Conservation (phyloP, 257 asterid species). For the Eustoma russellianum region DNA sequence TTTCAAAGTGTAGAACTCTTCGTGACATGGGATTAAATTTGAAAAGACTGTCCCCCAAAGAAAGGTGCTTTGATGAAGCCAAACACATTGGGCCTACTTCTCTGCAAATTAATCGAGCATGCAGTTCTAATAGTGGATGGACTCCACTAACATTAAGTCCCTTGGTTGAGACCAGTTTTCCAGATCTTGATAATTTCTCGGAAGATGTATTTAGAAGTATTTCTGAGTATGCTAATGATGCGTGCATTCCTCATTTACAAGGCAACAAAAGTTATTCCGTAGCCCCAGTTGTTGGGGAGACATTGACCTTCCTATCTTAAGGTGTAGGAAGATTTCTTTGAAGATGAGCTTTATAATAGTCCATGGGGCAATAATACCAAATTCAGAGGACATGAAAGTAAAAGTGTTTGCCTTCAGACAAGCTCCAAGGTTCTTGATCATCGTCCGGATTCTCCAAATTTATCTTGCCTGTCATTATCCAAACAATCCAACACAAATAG, state of each 20-base stretch:
- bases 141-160: slow-evolving; percentile 27
- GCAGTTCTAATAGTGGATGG: slow-evolving; percentile 29
- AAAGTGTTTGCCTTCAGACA: slow-evolving; percentile 23
- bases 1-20: slow-evolving; percentile 27
- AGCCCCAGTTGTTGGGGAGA: slow-evolving; percentile 22
- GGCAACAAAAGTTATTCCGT: slow-evolving; percentile 18
- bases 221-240: slow-evolving; percentile 19
- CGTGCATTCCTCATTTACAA: slow-evolving; percentile 23
- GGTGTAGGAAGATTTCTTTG: slow-evolving; percentile 20
- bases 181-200: slow-evolving; percentile 20
- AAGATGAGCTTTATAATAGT: slow-evolving; percentile 15
- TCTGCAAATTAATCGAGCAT: slow-evolving; percentile 17
- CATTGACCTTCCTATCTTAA: slow-evolving; percentile 23
- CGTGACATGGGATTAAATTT: slow-evolving; percentile 20
- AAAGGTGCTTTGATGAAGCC: slow-evolving; percentile 15
- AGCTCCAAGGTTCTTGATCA: slow-evolving; percentile 26
- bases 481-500: slow-evolving; percentile 14
- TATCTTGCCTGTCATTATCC: slow-evolving; percentile 15
- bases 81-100: slow-evolving; percentile 15
- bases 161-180: slow-evolving; percentile 19
- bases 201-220: slow-evolving; percentile 19
- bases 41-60: slow-evolving; percentile 20
- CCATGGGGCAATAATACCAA: slow-evolving; percentile 20
- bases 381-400: slow-evolving; percentile 15
- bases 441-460: slow-evolving; percentile 17